Conservation (phyloP, 2,329 filamentous ascomycete genomes). For the Ascochyta lentis region DNA sequence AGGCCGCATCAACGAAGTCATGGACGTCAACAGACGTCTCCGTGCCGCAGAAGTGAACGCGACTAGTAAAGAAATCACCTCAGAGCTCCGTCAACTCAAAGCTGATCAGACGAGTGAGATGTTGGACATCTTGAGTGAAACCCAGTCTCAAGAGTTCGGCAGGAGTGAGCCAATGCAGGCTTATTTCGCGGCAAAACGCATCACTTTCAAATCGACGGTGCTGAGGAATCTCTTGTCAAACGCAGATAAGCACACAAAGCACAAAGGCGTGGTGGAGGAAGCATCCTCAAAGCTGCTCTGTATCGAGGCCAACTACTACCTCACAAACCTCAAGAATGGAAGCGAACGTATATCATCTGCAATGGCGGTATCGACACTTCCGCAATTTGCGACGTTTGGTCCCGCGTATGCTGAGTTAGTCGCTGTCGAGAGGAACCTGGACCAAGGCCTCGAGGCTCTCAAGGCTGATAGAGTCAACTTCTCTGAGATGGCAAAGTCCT, state of each 20-base stretch:
- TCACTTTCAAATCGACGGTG: constrained; percentile 78
- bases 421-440: constrained; percentile 87
- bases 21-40: constrained; percentile 94
- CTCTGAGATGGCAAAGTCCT: constrained; percentile 78
- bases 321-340: constrained; percentile 82
- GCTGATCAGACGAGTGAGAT: constrained; percentile 89
- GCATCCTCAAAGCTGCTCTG: constrained; percentile 67
- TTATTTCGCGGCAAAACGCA: constrained; percentile 83
- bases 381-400: constrained; percentile 80
- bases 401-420: constrained; percentile 86
- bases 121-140: constrained; percentile 67
- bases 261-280: constrained; percentile 75
- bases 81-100: constrained; percentile 85
- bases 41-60: constrained; percentile 89
- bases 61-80: constrained; percentile 91
- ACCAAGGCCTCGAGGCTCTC: constrained; percentile 84
- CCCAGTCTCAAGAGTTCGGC: constrained; percentile 65
- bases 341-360: constrained; percentile 83
- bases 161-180: constrained; percentile 89
- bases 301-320: constrained; percentile 82
- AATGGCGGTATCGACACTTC: constrained; percentile 77
- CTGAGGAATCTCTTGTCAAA: constrained; percentile 22
- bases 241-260: constrained; percentile 66
- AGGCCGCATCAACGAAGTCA: constrained; percentile 88
- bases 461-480: constrained; percentile 86